Percentiles rank a stretch among this genome's conserved stretches.
Evolutionary conservation across 2,329 filamentous ascomycete species (phyloP).

Genomic region (Stachybotrys echinatus): DNA sequence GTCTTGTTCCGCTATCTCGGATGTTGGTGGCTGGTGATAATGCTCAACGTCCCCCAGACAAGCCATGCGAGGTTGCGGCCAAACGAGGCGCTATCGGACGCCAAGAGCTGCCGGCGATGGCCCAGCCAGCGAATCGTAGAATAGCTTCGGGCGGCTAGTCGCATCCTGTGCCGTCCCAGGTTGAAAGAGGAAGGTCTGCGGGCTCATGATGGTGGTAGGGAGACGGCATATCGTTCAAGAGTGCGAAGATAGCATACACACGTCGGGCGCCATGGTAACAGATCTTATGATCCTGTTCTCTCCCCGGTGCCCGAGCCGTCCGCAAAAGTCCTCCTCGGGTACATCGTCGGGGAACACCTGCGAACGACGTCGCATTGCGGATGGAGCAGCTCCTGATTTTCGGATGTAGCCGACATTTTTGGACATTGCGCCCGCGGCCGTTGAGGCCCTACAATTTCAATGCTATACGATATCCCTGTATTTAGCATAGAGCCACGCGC

Average conservation of each 20-base stretch:
- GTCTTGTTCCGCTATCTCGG: not conserved
- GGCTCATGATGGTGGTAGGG: not conserved
- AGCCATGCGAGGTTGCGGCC: not conserved
- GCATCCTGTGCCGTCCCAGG: not conserved
- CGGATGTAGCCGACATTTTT: not conserved
- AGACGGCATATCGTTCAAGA: not conserved
- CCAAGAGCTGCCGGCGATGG: not conserved
- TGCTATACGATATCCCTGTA: not conserved
- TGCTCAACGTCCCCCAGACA: not conserved
- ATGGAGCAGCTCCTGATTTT: not conserved
- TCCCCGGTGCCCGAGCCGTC: too few species aligned
- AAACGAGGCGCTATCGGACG: not conserved
- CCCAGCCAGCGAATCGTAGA: not conserved
- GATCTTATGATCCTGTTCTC: too few species aligned
- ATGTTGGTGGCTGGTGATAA: not conserved
- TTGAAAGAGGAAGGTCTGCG: not conserved
- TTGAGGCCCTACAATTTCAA: not conserved
- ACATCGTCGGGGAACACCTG: not conserved
- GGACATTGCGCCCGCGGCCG: not conserved
- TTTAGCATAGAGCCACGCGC: not conserved
- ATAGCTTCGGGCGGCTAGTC: not conserved
- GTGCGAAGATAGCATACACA: too few species aligned
- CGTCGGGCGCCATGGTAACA: too few species aligned
- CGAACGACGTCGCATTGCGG: not conserved
- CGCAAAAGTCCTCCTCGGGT: too few species aligned